Conservation (phyloP, 1,284 basidiomycete genomes). For the Mycena citricolor region DNA sequence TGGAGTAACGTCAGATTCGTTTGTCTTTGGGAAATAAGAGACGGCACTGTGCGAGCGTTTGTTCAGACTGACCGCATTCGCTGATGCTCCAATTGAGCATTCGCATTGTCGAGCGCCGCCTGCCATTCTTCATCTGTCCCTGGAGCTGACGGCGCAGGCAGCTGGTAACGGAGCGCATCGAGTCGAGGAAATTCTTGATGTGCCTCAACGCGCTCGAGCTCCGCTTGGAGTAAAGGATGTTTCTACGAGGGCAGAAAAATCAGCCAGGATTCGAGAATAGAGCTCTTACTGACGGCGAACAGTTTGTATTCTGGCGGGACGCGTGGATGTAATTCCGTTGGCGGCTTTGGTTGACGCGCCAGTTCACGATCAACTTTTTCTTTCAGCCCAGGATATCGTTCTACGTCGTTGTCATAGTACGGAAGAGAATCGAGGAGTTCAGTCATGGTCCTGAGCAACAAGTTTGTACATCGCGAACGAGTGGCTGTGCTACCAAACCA, state of each 20-base stretch:
- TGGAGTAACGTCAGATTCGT: constrained; percentile 85
- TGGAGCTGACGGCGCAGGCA: constrained; percentile 70
- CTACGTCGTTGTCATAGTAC: constrained; percentile 93
- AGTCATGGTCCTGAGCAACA: constrained; percentile 9
- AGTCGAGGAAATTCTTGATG: constrained; percentile 72
- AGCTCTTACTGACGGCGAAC: constrained; percentile 61
- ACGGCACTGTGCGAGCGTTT: constrained; percentile 9
- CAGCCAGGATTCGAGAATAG: constrained; percentile 14
- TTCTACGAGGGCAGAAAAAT: constrained; percentile 49
- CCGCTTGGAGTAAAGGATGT: constrained; percentile 65
- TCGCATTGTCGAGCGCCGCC: constrained; percentile 74
- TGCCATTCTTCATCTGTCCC: constrained; percentile 80
- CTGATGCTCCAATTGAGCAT: constrained; percentile 90
- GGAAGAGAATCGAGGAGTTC: constrained; percentile 83
- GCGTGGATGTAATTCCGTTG: constrained; percentile 60
- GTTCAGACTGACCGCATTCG: constrained; percentile 64
- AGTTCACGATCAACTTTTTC: constrained; percentile 75
- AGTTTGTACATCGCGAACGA: not conserved
- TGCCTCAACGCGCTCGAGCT: constrained; percentile 71
- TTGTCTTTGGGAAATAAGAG: constrained; percentile 47
- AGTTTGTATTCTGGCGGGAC: constrained; percentile 69
- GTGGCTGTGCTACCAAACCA: no score
- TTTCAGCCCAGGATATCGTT: constrained; percentile 68
- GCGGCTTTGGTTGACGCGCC: constrained; percentile 61
- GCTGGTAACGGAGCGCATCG: constrained; percentile 79